These are phyloP conservation scores for Cladophialophora immunda DNA, from an alignment of 2,329 filamentous ascomycete genomes.

Conservation along the genomic window DNA sequence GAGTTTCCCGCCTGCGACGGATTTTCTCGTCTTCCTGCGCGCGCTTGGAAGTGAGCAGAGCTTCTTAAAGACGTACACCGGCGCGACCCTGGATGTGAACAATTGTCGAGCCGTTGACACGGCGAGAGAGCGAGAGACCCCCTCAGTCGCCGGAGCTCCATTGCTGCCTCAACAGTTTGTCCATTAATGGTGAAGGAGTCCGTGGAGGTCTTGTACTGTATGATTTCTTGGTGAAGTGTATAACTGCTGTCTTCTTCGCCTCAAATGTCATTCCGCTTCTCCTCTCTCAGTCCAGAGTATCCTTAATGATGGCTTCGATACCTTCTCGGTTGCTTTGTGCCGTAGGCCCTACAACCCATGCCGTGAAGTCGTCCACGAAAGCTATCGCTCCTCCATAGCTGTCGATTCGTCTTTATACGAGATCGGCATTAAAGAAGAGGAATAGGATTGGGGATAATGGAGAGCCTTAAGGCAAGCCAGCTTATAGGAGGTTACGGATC, in stretches of 20 bases:
- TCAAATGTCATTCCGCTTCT: conserved; percentile 47
- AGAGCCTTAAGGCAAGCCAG: conserved; percentile 44
- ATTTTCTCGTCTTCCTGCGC: conserved; percentile 40
- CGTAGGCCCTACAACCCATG: conserved; percentile 25
- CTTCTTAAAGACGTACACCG: no score
- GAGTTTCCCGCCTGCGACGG: conserved; percentile 34
- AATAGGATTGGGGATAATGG: conserved; percentile 50
- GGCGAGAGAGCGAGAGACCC: no score
- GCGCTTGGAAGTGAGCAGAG: conserved; percentile 38
- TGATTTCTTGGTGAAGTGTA: conserved; percentile 46
- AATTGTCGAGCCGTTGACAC: no score
- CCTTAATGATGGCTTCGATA: conserved; percentile 28
- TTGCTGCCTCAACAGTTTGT: no score
- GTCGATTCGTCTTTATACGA: conserved; percentile 47
- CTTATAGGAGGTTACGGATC: conserved; percentile 28
- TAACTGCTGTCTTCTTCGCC: conserved; percentile 47
- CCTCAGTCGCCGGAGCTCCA: no score
- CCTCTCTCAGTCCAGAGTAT: conserved; percentile 42
- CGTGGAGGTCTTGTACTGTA: neutral
- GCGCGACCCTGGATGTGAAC: no score
- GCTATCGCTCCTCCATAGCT: conserved; percentile 42
- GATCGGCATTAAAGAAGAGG: conserved; percentile 51
- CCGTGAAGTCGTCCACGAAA: conserved; percentile 45
- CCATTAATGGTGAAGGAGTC: no score
- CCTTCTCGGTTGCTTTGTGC: conserved; percentile 11